Conservation (phyloP, 139 green algal species). For the Chlamydomonas incerta region DNA sequence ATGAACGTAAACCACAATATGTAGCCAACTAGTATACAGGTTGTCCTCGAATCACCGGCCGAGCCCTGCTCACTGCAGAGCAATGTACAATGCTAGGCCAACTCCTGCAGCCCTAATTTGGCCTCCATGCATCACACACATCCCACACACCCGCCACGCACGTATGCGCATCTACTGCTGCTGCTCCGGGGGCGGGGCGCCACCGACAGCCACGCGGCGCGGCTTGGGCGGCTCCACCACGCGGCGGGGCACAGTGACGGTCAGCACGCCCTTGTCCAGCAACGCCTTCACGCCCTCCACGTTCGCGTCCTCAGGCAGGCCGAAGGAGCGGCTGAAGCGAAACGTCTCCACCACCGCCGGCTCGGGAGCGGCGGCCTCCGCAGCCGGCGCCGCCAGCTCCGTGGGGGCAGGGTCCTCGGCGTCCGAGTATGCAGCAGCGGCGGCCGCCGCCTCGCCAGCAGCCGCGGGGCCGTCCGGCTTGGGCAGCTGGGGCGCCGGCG, state of each 20-base stretch:
- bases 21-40: no score
- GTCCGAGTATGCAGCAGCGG: neutral
- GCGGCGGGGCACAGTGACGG: neutral
- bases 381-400: no score
- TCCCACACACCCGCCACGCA: no score
- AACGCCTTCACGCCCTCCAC: slow-evolving; percentile 15
- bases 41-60: no score
- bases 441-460: neutral
- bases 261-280: slow-evolving; percentile 23
- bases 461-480: neutral
- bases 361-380: no score
- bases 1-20: no score
- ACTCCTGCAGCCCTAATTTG: no score
- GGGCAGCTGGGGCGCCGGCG: neutral
- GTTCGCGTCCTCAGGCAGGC: slow-evolving; percentile 27
- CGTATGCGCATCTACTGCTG: no score
- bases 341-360: neutral
- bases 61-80: no score
- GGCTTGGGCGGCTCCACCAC: neutral
- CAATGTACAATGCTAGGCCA: no score
- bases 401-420: neutral
- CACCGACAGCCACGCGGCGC: neutral
- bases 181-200: no score
- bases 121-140: no score
- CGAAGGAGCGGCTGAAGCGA: slow-evolving; percentile 14